Base-by-base conservation (phyloP, 495 filamentous ascomycete species). In the Schizothecium vesticola region DNA sequence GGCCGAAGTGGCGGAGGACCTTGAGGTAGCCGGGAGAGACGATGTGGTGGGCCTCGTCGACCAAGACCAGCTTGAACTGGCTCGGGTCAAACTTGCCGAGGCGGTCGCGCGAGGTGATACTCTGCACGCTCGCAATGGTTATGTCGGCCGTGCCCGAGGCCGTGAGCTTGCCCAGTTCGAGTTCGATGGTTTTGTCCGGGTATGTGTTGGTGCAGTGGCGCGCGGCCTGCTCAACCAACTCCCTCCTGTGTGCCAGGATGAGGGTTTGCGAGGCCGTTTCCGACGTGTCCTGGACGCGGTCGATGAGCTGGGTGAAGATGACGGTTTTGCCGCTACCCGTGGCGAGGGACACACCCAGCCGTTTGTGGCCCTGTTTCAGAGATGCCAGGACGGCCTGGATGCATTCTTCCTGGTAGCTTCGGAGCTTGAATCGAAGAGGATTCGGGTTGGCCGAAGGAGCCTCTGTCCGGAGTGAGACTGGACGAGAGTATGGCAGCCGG, bases 41-140 rank as follows among this genome's bases (percentile, higher is more conserved):
- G 61, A 98, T 97, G 78, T 98, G 95, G 79, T 99, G 95, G n/a
- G 93, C 94, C 76, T 99, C 95, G 72, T 99, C 95, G 8, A 99
- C 94, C 16, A 99, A 84, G 3, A 99, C 79, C 0, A 99, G 86
- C 76, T 99, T 99, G 83, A 94, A 97, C 23, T 79, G 78, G 2
- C 68, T 77, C 0, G 93, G 91, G 67, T 97, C 88, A 72, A 93
- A 98, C 70, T 96, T 97, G 33, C 72, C 61, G 16, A 97, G 83
- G 28, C 95, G 85, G 59, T 93, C 88, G 19, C 85, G 83, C 3
- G 90, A 93, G 0, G 82, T 85, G 58, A 99, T 86, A 69, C 90
- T 96, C 70, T 89, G 86, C 31, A 98, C 82, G 5, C 93, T 97
- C n/a, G 94, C 96, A 63, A 98, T 84, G 12, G 94, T 97, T 71